Base-by-base conservation (phyloP, 495 filamentous ascomycete genomes). In the Penicillium samsonianum region DNA sequence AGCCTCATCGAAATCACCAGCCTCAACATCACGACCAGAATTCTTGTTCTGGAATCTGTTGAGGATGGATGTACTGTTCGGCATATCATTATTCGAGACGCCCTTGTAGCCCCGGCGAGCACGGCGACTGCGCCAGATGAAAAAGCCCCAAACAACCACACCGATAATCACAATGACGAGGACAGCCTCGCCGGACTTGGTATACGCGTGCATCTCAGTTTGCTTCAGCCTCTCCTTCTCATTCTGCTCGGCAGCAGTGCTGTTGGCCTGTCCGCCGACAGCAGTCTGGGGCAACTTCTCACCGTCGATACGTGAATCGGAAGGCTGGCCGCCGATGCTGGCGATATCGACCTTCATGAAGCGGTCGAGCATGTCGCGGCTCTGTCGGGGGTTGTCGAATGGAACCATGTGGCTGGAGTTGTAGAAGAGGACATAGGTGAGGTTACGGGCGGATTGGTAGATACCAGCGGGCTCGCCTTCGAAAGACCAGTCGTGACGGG, bases 341-440 rank as follows among this genome's bases (percentile, higher is more conserved):
- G 82, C 87, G 59, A 98, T 96, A 67, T 98, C 91, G 22, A 98
- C 92, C 31, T 85, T 85, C 79, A 96, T 91, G 72, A 98, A 97
- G 17, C 94, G 88, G 70, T 98, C 94, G 10, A 97, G 85, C 95
- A 98, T 98, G 69, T 98, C 94, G 45, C 94, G 85, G 9, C 86
- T 89, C 47, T 92, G 85, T 23, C 91, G 85, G 12, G 95, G 86
- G 61, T 87, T 89, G 69, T 98, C 93, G 69, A 91, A 98, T 6
- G 94, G 94, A 3, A 97, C 94, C 94, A 98, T 98, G 70, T 98
- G 94, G 50, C 87, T 91, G 30, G 90, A 84, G 73, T 98, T 96
- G 79, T 96, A 93, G 74, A 98, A 96, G 28, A 94, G 79, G 12
- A 98, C 86, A 70, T 98, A 98, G 6, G 94, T 98, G 46, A 98